Percentiles rank a stretch among this genome's conserved stretches.
Evolutionary conservation across 768 basidiomycete genomes (phyloP).

Genomic region (Hypsizygus marmoreus): DNA sequence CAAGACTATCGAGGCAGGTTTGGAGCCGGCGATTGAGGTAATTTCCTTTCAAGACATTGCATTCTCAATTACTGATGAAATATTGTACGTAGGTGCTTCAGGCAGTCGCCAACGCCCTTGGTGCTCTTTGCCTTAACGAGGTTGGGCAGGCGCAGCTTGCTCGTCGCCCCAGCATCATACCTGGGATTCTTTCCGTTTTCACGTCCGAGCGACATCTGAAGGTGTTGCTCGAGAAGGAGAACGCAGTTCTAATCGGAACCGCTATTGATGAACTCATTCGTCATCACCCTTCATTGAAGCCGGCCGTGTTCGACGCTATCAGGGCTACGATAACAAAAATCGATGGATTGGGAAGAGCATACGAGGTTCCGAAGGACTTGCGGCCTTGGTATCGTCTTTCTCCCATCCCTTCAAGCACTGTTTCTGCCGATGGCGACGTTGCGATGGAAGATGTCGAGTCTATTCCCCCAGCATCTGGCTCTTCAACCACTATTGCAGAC

Average conservation of each 20-base stretch:
- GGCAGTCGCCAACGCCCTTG: slow-evolving; percentile 93
- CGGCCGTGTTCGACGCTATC: slow-evolving; percentile 76
- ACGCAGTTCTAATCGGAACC: slow-evolving; percentile 84
- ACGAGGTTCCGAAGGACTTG: slow-evolving; percentile 54
- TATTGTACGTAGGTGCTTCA: slow-evolving; percentile 67
- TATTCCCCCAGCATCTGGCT: slow-evolving; percentile 16
- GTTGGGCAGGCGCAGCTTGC: slow-evolving; percentile 81
- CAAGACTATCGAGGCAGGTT: slow-evolving; percentile 76
- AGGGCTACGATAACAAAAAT: slow-evolving; percentile 71
- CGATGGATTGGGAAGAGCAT: slow-evolving; percentile 70
- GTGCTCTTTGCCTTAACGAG: slow-evolving; percentile 94
- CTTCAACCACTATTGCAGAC: slow-evolving; percentile 15
- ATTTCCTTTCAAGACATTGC: not conserved
- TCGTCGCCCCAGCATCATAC: slow-evolving; percentile 79
- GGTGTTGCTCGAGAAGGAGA: slow-evolving; percentile 89
- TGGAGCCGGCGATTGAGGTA: slow-evolving; percentile 90
- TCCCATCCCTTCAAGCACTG: slow-evolving; percentile 18
- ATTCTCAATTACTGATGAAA: slow-evolving; percentile 7
- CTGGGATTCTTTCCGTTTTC: slow-evolving; percentile 83
- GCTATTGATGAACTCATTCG: slow-evolving; percentile 94
- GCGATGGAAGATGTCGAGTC: slow-evolving; percentile 49
- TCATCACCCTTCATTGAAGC: slow-evolving; percentile 89
- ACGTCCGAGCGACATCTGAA: slow-evolving; percentile 83
- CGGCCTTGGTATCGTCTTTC: slow-evolving; percentile 68
- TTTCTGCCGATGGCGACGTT: slow-evolving; percentile 36